phyloP scores from a whole-genome alignment of 306 rosid species.

The Hippophae gyantsensis region DNA sequence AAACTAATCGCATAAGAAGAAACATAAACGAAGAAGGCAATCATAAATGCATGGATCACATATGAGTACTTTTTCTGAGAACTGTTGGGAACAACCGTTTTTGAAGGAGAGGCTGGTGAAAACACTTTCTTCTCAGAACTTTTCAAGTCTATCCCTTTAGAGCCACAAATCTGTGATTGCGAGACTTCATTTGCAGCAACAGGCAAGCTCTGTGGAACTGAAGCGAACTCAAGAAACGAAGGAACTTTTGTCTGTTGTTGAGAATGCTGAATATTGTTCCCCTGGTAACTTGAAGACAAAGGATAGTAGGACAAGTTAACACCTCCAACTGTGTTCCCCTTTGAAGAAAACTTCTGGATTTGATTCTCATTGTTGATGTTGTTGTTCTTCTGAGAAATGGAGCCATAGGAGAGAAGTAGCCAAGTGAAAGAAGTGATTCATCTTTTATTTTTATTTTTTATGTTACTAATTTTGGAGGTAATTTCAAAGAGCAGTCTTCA shows the following conservation, averaged over 20 bases:
- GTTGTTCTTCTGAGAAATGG: background rate
- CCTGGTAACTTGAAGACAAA: constrained; percentile 20
- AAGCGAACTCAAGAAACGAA: constrained; percentile 34
- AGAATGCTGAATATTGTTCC: constrained; percentile 11
- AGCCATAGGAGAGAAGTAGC: constrained; percentile 26
- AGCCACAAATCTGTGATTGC: constrained; percentile 26
- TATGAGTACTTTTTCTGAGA: constrained; percentile 76
- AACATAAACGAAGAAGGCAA: background rate
- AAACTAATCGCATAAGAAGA: constrained; percentile 9
- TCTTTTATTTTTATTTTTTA: constrained; percentile 18
- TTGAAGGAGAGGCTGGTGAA: constrained; percentile 37
- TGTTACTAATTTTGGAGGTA: constrained; percentile 11
- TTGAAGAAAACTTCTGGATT: constrained; percentile 22
- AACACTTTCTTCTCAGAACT: constrained; percentile 40
- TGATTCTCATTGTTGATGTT: constrained; percentile 19
- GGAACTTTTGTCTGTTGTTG: constrained; percentile 31
- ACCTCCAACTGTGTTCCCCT: constrained; percentile 14
- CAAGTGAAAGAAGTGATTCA: constrained; percentile 45
- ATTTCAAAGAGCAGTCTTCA: constrained; percentile 47
- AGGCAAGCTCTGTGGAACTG: constrained; percentile 30
- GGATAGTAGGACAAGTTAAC: constrained; percentile 32
- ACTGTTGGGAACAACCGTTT: constrained; percentile 52
- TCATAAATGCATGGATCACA: constrained; percentile 49
- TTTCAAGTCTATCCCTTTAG: constrained; percentile 44
- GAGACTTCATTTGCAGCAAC: constrained; percentile 32